Evolutionary conservation across 768 basidiomycete genomes (phyloP), one percentile per base, ranked within the genome.

Genomic region (Auricularia cornea): DNA sequence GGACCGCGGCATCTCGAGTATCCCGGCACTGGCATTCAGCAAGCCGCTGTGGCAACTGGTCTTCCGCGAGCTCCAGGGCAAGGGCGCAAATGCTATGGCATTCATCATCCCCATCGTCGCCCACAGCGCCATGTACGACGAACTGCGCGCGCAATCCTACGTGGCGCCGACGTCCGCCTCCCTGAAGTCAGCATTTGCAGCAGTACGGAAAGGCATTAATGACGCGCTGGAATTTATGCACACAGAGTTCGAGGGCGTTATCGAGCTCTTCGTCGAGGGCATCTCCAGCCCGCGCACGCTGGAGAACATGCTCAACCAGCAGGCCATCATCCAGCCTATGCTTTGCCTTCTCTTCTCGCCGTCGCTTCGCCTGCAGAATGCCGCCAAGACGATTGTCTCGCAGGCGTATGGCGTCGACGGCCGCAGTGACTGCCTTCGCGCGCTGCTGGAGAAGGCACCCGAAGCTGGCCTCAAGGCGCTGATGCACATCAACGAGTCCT

Each of bases 381-480:
- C 89, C 12, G 90, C 88, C 1, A 90, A 94, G 71, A 83, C 83
- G 23, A 72, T 98, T n/a, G 81, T 92, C 30, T 89, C 89, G 12
- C 83, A 92, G 61, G 89, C 93, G 0, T 95, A 90, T 68, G 90
- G 96, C 67, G 90, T 87, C n/a, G 92, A 95, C 69, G 30, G 28
- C 30, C 89, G 97, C 52, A 80, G 84, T 41, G 95, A 97, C 66
- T 95, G 92, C 71, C 89, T 97, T 70, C 85, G 90, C 8, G 85
- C 84, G 16, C 76, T 98, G 26, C 78, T 98, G 2, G 78, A 81
- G 67, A 83, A 88, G 60, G 78, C 83, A 60, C 84, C 93, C 0
- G 80, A 82, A 40, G 79, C 81, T 32, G 80, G 90, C 0, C 78
- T 98, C 28, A 80, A 84, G 18, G 94, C 90, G 6, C 78, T 97